Evolutionary conservation across 1,139 yeast genomes (phyloP), one percentile per base, ranked within the genome.

Genomic region (Geotrichum histeridarum): DNA sequence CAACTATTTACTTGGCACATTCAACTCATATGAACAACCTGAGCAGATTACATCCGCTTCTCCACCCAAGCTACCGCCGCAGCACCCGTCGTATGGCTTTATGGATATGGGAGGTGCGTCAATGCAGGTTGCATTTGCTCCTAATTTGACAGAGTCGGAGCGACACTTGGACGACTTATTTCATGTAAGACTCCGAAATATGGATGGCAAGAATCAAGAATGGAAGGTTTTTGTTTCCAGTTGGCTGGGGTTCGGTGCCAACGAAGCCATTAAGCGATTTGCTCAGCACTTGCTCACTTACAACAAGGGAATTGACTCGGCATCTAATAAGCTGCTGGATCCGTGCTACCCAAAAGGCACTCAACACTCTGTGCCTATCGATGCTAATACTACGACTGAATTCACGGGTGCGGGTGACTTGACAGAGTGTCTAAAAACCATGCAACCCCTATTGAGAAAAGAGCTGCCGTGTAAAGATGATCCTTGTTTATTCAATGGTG

Each of bases 61-160:
- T 22, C 18, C 22, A 45, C 48, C 50, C 39, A 36, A 39, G 35
- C 47, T 9, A 78, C 76, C 56, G 67, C 17, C 71, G 38, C 78
- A 74, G 57, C 78, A 77, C 2, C 73, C 73, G 27, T 78, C 90
- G 0, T 83, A 77, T 61, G 94, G 94, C 1, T 73, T 86, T 37
- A 70, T 86, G 62, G 93, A 86, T 61, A 83, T 86, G 89, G 94
- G 94, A 12, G 95, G 94, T 0, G 91, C 90, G 0, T 83, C 90
- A 1, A 83, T 93, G 1, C 94, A 86, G 65, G 80, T 86, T 48
- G 89, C 87, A 1, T 86, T 85, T 65, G 82, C 81, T 61, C 93
- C 94, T 0, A 80, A 80, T 61, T 51, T 69, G 17, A 74, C 83
- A 0, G 87, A 83, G 59, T 70, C 76, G 3, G 68, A 67, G 1